phyloP scores from a whole-genome alignment of 2,329 filamentous ascomycete genomes.

The Cadophora gregata region DNA sequence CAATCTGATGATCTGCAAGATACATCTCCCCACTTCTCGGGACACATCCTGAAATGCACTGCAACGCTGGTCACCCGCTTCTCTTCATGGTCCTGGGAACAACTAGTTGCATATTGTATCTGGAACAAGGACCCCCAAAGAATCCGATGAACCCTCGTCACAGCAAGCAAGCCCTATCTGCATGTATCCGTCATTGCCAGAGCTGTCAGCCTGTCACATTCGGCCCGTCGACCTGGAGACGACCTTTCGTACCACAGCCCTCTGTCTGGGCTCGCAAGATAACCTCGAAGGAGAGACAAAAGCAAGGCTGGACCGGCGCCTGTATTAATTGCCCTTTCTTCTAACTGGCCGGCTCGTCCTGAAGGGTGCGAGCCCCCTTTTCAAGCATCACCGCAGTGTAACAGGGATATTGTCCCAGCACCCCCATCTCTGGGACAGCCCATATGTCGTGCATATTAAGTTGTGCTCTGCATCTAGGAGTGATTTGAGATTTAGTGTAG shows the following conservation, averaged over 20 bases:
- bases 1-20: constrained; percentile 9
- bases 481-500: not conserved
- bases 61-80: constrained; percentile 9
- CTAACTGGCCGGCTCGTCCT: not conserved
- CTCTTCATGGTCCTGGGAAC: constrained; percentile 4
- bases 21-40: not conserved
- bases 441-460: constrained; percentile 7
- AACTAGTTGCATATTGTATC: constrained; percentile 2
- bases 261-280: not conserved
- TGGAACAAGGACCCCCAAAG: not conserved
- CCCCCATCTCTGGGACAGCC: constrained; percentile 11
- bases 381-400: constrained; percentile 7
- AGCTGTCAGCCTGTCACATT: constrained; percentile 2
- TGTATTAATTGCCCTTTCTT: not conserved
- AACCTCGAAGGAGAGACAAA: not conserved
- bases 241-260: not conserved
- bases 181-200: not conserved
- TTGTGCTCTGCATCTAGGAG: no score
- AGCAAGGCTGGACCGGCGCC: not conserved
- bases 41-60: not conserved
- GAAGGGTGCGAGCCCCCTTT: not conserved
- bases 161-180: constrained; percentile 13
- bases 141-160: not conserved
- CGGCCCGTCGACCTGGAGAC: constrained; percentile 16
- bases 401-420: constrained; percentile 4